Evolutionary conservation across 2,329 filamentous ascomycete genomes (phyloP), one percentile per base, ranked within the genome.

Genomic region (Fusarium oligoseptatum): DNA sequence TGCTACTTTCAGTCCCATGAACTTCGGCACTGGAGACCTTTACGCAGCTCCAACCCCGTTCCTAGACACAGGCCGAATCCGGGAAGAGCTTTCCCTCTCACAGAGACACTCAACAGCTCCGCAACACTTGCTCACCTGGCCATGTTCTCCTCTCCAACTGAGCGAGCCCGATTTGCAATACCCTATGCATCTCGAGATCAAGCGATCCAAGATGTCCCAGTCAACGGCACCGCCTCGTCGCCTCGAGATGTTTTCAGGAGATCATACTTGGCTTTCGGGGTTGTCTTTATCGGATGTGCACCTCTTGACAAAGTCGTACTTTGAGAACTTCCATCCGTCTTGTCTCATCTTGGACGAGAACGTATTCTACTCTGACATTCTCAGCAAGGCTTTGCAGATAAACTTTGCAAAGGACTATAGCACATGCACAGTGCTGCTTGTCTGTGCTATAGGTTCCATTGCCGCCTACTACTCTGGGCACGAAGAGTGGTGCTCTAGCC

Each of bases 51-150:
- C 48, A 12, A 45, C 48, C 1, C 48, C 56, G 3, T 67, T 50
- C 2, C 39, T 63, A 8, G 67, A 63, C 3, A 70, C 67, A 0
- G 62, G 56, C 2, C 41, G 48, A 8, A 72, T 57, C 27, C 48
- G 43, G 29, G 66, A 72, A 15, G 72, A 75, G 17, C 60, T 74
- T 6, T 65, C 67, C 0, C 60, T 74, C 3, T 68, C 50, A 2
- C 52, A 74, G 4, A 69, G 60, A 8, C 73, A 72, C 12, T 70
- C 37, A 1, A 75, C 71, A 1, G 64, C 69, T 2, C 71, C 69
- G 2, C 68, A 75, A n/a, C 64, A 74, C 27, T 41, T 75, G 2
- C 34, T 74, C 10, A 61, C 45, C 3, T 75, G 73, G 71, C 73
- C 71, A 6, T 75, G 66, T 15, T 72, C 71, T 3, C 32, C 72